Base-by-base conservation (phyloP, 2,329 filamentous ascomycete species). In the Talaromyces sp. region DNA sequence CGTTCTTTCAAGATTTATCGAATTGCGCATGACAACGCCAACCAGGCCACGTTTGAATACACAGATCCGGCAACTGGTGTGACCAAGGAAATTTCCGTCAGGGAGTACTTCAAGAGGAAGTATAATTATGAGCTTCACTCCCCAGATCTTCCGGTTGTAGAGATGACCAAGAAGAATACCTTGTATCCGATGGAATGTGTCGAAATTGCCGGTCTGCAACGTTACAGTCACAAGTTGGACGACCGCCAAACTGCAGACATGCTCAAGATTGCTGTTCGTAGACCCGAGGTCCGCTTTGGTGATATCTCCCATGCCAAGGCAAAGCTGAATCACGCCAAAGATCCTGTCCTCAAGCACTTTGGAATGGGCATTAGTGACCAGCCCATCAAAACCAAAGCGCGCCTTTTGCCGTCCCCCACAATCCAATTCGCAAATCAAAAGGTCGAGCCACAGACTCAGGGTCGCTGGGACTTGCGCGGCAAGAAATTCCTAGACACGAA, bases 211-310 rank as follows among this genome's bases (percentile, higher is more conserved):
- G 70, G 75, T 4, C 82, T 86, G 38, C 83, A 87, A 71, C 81
- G 82, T 2, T 87, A 84, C 67, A 77, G 76, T 3, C 81, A 75
- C 70, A 88, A 87, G 73, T 71, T 87, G 53, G 81, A 81, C 56
- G 84, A 86, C 58, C 68, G 69, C 0, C 81, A 96, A 77, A 97
- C 93, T 0, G 79, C 88, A 0, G 77, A 83, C 5, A 99, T 99
- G 95, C 97, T 99, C 78, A 93, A 89, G 73, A 91, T 93, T 68
- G 93, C 93, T 0, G 93, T 96, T 4, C 91, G 89, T 6, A 83
- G 88, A 1, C 95, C 95, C 0, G 71, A 73, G 0, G 72, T 86
- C 31, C 89, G 95, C n/a, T 84, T 85, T 65, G 67, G 72, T 0
- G 85, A 89, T 21, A 92, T 98, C 66, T 77, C 86, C 55, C 72